phyloP scores from a whole-genome alignment of 371 early-diverging fungal species.

The Apophysomyces variabilis region DNA sequence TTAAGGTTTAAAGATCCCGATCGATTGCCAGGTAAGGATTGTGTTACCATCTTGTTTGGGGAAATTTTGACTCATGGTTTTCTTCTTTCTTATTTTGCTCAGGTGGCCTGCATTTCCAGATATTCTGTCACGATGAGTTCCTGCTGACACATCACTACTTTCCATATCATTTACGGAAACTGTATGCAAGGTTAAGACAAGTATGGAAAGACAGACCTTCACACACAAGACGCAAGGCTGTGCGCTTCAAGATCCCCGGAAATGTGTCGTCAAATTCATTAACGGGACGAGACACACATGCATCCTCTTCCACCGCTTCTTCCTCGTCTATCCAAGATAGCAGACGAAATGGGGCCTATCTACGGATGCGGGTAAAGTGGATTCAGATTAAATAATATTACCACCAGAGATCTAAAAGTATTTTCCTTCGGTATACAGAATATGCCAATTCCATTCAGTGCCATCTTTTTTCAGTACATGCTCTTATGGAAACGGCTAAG shows the following conservation, averaged over 20 bases:
- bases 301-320: neutral
- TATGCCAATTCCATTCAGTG: constrained; percentile 59
- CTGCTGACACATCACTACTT: constrained; percentile 29
- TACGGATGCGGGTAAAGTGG: constrained; percentile 40
- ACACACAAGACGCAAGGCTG: constrained; percentile 6
- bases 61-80: no score
- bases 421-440: constrained; percentile 35
- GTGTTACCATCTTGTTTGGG: neutral
- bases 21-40: constrained; percentile 76
- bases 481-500: constrained; percentile 63
- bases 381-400: neutral
- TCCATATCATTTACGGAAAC: constrained; percentile 16
- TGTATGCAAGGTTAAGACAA: constrained; percentile 5
- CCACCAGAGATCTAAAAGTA: neutral
- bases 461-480: constrained; percentile 68
- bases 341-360: constrained; percentile 30
- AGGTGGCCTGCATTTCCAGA: constrained; percentile 57
- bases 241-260: constrained; percentile 19
- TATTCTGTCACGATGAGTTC: constrained; percentile 46
- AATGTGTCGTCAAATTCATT: neutral
- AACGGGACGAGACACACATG: neutral
- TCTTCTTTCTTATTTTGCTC: neutral
- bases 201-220: constrained; percentile 1
- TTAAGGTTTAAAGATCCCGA: constrained; percentile 86
- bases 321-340: neutral